Conservation (phyloP, 1,284 basidiomycete species). For the Blastosporella zonata region DNA sequence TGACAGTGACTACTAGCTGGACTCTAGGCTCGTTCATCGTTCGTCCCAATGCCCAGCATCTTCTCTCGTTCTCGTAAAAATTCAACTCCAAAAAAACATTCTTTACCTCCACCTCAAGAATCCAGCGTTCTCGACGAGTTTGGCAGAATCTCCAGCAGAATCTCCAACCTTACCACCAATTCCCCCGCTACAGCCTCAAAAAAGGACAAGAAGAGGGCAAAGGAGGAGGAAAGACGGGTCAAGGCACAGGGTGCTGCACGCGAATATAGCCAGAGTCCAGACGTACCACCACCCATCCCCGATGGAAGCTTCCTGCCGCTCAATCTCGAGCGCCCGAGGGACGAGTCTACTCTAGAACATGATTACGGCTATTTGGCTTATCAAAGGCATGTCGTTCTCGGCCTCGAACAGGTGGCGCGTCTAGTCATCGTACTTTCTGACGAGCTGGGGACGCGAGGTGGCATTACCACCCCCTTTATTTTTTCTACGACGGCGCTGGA, state of each 20-base stretch:
- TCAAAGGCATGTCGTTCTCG: constrained; percentile 70
- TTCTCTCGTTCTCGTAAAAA: constrained; percentile 40
- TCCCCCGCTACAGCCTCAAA: constrained; percentile 27
- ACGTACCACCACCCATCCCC: constrained; percentile 40
- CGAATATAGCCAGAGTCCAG: constrained; percentile 30
- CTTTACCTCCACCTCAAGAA: constrained; percentile 20
- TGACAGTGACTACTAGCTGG: constrained; percentile 8
- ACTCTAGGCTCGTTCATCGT: constrained; percentile 7
- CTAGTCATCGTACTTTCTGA: constrained; percentile 69
- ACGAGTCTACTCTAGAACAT: constrained; percentile 29
- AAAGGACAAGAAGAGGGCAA: constrained; percentile 56
- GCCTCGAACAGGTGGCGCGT: constrained; percentile 68
- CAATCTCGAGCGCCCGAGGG: constrained; percentile 48
- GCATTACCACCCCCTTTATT: constrained; percentile 83
- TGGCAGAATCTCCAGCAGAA: constrained; percentile 52
- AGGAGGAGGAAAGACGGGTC: constrained; percentile 36
- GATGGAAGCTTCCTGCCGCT: constrained; percentile 64
- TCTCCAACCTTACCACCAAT: constrained; percentile 32
- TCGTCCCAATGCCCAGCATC: constrained; percentile 36
- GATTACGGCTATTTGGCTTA: constrained; percentile 75
- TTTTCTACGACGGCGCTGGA: constrained; percentile 87
- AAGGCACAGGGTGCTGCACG: constrained; percentile 38
- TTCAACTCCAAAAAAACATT: constrained; percentile 34
- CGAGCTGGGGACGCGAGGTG: constrained; percentile 73
- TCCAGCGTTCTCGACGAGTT: constrained; percentile 55